A percentile compares a stretch with the other conserved stretches of the same genome.
Evolutionary conservation across 176 grass and related monocot species (phyloP).

Genomic region (Triticum urartu): DNA sequence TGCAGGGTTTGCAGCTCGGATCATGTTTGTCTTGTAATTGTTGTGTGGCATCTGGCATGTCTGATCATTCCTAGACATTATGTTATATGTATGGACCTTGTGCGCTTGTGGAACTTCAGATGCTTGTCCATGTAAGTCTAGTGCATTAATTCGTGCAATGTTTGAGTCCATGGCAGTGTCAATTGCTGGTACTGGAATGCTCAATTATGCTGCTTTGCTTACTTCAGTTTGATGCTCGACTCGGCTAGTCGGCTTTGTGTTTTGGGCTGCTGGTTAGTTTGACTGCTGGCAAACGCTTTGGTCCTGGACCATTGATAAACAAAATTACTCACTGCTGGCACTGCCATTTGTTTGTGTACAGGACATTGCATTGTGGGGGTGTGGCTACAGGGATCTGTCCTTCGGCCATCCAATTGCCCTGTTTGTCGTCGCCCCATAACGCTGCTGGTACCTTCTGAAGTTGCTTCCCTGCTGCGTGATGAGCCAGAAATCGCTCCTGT

Average conservation of each 20-base stretch:
- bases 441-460: slow-evolving; percentile 39
- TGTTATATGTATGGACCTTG: not conserved
- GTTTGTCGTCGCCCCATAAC: slow-evolving; percentile 34
- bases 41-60: not conserved
- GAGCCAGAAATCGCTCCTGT: slow-evolving; percentile 20
- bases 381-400: slow-evolving; percentile 33
- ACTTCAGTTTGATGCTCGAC: not conserved
- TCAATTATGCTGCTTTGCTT: not conserved
- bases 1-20: not conserved
- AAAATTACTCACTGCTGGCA: too few species aligned
- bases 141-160: not conserved
- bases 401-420: slow-evolving; percentile 33
- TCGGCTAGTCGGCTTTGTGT: not conserved
- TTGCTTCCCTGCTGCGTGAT: slow-evolving; percentile 18
- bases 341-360: not conserved
- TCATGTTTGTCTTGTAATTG: not conserved
- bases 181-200: not conserved
- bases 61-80: not conserved
- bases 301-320: too few species aligned
- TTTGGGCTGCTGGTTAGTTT: not conserved
- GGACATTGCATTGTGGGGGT: slow-evolving; percentile 42
- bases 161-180: not conserved
- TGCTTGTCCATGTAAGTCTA: not conserved
- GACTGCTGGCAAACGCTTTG: too few species aligned
- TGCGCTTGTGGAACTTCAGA: not conserved